Base-by-base conservation (phyloP, 805 yeast species). In the Starmerella geochares region DNA sequence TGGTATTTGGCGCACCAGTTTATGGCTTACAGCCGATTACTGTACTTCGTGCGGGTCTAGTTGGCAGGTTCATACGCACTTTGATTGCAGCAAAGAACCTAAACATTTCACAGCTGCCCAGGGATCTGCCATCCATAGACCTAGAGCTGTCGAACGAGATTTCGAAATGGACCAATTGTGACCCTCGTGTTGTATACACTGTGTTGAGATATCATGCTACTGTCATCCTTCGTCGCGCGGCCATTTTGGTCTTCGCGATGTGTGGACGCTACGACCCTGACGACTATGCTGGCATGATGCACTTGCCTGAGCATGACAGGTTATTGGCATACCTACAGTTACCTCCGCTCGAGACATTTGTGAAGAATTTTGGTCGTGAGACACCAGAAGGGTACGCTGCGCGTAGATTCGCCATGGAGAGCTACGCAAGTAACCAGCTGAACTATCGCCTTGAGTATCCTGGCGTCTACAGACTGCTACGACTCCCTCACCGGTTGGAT, bases 401-500 rank as follows among this genome's bases (percentile, higher is more conserved):
- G 17, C 46, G 37, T 4, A 11, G 28, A 11, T 19, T 24, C 24
- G 32, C 42, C 2, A 16, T 19, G 29, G 37, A 24, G 27, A 17
- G 21, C 17, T 23, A n/a, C 21, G 23, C 27, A 35, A 32, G 13
- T 17, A 13, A 14, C 56, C 41, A 8, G 51, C 16, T 19, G 17
- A 11, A n/a, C 40, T 48, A 24, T 13, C 38, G 28, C 40, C 41
- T 83, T 19, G 78, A 76, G 33, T 86, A 78, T 57, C 92, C 94
- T 0, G 84, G 84, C 0, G 60, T 74, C 2, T 66, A 81, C n/a
- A 70, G 72, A 36, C 68, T 87, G 44, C 70, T 83, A 20, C 70
- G 74, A 28, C 69, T 87, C 16, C 96, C 96, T 0, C 63, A 67
- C 2, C 71, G 83, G 46, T 65, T 86, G 52, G 88, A 83, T 60